These are phyloP conservation scores for Candida germanica DNA, from an alignment of 805 yeast genomes.

Conservation along the genomic window DNA sequence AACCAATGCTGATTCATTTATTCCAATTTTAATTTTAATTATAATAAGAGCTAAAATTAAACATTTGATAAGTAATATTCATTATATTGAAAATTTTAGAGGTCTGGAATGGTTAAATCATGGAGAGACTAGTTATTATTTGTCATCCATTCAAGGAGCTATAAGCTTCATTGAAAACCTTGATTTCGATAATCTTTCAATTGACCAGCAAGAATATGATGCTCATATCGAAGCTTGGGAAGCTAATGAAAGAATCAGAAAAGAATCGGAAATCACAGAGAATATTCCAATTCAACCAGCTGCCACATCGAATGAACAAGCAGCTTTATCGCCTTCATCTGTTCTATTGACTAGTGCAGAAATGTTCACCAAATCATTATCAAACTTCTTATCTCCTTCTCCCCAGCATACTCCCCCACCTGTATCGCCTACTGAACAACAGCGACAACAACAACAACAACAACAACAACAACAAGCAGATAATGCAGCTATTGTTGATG, in stretches of 20 bases:
- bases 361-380: constrained; percentile 48
- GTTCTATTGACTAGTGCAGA: constrained; percentile 47
- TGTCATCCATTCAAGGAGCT: constrained; percentile 89
- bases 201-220: constrained; percentile 57
- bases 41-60: constrained; percentile 65
- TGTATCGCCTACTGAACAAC: too few species aligned
- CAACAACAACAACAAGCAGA: constrained; percentile 3
- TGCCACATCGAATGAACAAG: constrained; percentile 15
- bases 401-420: constrained; percentile 23
- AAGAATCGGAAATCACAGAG: constrained; percentile 8
- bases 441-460: background rate
- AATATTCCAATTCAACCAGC: constrained; percentile 12
- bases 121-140: constrained; percentile 90
- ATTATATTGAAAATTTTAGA: constrained; percentile 82
- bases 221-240: constrained; percentile 52
- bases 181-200: constrained; percentile 54
- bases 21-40: constrained; percentile 84
- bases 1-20: constrained; percentile 85
- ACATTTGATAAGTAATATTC: constrained; percentile 70
- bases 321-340: constrained; percentile 32
- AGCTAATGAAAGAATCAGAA: constrained; percentile 27
- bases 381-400: constrained; percentile 38
- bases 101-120: constrained; percentile 62
- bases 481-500: constrained; percentile 5
- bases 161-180: constrained; percentile 71